Conservation (phyloP, 257 asterid genomes). For the Euphrasia confusa region DNA sequence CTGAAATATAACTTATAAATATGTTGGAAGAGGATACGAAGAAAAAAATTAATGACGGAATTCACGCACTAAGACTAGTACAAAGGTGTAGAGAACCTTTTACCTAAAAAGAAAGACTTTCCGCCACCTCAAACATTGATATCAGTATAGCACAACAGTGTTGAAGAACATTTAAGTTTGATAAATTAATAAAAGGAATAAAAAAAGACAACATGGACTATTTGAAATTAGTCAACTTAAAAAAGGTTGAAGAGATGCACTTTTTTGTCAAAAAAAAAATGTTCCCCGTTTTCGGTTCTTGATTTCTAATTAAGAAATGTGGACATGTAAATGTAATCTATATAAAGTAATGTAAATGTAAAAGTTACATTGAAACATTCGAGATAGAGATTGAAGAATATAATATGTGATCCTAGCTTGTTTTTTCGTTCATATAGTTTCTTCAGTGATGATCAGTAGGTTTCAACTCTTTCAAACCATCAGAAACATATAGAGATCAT, state of each 20-base stretch:
- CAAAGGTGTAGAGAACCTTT: background rate
- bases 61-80: background rate
- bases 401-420: slow-evolving; percentile 73
- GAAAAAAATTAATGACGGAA: background rate
- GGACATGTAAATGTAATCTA: background rate
- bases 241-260: background rate
- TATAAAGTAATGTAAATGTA: background rate
- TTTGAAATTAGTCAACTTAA: slow-evolving; percentile 24
- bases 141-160: background rate
- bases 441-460: slow-evolving; percentile 77
- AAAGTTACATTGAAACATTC: background rate
- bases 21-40: slow-evolving; percentile 9
- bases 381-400: slow-evolving; percentile 29
- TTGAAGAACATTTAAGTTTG: background rate
- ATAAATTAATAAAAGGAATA: background rate
- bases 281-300: no score
- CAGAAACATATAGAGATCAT: slow-evolving; percentile 65
- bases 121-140: background rate
- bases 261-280: no score
- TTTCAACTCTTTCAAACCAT: slow-evolving; percentile 55
- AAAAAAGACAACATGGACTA: slow-evolving; percentile 10
- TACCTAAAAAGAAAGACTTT: background rate
- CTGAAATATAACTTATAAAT: slow-evolving; percentile 41
- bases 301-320: no score
- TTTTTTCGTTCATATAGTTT: slow-evolving; percentile 84